A percentile compares a stretch with the other conserved stretches of the same genome.
These are phyloP conservation scores for Boletus semigastroideus DNA, from an alignment of 1,284 basidiomycete species.

Conservation along the genomic window DNA sequence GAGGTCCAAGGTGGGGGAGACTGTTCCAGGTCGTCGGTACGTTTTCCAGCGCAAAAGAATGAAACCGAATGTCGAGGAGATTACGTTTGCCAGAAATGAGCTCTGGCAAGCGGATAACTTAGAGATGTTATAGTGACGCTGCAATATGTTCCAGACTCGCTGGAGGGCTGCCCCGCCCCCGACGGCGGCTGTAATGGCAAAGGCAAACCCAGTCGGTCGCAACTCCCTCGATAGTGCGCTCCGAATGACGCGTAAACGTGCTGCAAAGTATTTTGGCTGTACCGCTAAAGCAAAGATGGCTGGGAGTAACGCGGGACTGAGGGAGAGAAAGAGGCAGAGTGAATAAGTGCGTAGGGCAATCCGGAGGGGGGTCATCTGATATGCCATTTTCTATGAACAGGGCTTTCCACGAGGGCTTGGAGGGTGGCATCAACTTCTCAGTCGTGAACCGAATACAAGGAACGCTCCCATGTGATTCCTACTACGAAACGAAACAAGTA, in stretches of 20 bases:
- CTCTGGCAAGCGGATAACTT: constrained; percentile 37
- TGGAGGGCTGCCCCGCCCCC: constrained; percentile 60
- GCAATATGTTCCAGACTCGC: constrained; percentile 42
- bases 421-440: not conserved
- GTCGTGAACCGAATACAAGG: no score
- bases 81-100: constrained; percentile 55
- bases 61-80: constrained; percentile 58
- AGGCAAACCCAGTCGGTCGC: constrained; percentile 61
- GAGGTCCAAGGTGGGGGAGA: constrained; percentile 64
- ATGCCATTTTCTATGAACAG: not conserved
- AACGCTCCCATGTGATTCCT: constrained; percentile 14
- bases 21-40: constrained; percentile 6
- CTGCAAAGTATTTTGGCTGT: constrained; percentile 14
- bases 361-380: constrained; percentile 35
- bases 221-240: constrained; percentile 55
- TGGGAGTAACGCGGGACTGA: constrained; percentile 61
- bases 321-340: constrained; percentile 63
- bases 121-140: constrained; percentile 13
- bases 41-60: constrained; percentile 49
- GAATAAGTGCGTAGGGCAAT: constrained; percentile 65
- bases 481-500: not conserved
- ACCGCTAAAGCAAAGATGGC: constrained; percentile 40
- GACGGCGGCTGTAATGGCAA: constrained; percentile 59
- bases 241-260: constrained; percentile 32
- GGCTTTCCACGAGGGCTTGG: constrained; percentile 11